Evolutionary conservation across 352 stramenopile genomes (phyloP), one percentile per base, ranked within the genome.

Genomic region (Phytophthora citrophthora): DNA sequence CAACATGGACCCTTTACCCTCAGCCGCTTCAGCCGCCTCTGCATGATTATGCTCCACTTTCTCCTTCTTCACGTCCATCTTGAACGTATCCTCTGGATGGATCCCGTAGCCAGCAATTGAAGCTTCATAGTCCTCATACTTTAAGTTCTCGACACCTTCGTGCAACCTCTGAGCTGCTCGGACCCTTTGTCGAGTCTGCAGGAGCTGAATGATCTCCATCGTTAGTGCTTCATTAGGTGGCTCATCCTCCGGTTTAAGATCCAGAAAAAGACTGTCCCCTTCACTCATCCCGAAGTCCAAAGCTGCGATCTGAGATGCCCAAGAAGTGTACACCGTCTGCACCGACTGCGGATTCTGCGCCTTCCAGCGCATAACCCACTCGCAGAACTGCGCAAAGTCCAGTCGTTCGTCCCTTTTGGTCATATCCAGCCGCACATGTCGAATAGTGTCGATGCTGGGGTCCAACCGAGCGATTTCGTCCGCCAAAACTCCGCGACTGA

Each of bases 301-400:
- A 8, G 83, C 77, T 9, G 79, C 81, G 34, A 93, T 71, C 54
- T 94, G 72, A 20, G 84, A 72, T 0, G 81, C 85, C 87, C 87
- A 95, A 16, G 85, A 90, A 24, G 79, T 79, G 60, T 95, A 95
- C 18, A 95, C 74, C 60, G 81, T 86, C 69, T 88, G 79, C 26
- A 93, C 77, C 0, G 77, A 72, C 36, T 70, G 54, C 7, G 87
- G 87, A 52, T 72, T 89, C 46, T 88, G 78, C 49, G 81, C 81
- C 65, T 89, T 91, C 83, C 85, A 93, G 54, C 72, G 79, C 83
- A 94, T 90, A 53, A 95, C 83, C 72, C 79, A 91, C 26, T 72
- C 51, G 55, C 87, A 92, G 54, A 95, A 95, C 24, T 68, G 68
- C 12, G 77, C 59, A 55, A 95, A 95, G 49, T 91, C 79, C 27